These are phyloP conservation scores for Nitzschia sp. DNA, from an alignment of 108 stramenopile genomes.

Conservation along the genomic window DNA sequence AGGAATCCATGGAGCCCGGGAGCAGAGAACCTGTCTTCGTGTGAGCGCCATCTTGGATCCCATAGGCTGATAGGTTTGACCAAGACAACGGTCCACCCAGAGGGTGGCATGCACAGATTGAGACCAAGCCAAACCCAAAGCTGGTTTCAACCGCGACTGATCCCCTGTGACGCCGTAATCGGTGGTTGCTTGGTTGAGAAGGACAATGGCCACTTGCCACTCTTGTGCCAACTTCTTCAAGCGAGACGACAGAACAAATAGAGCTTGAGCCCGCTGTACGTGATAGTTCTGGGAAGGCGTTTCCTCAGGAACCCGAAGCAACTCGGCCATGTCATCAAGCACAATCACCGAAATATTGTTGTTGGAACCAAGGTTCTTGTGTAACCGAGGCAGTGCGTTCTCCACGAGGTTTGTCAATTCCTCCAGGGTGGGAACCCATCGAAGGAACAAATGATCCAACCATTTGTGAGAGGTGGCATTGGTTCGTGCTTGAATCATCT, in stretches of 20 bases:
- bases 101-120: conserved; percentile 64
- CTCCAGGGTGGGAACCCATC: conserved; percentile 35
- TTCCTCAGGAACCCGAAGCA: conserved; percentile 52
- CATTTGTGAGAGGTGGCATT: not conserved
- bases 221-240: conserved; percentile 45
- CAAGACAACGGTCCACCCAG: conserved; percentile 20
- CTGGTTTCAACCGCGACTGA: conserved; percentile 34
- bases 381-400: conserved; percentile 8
- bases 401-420: conserved; percentile 21
- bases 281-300: not conserved
- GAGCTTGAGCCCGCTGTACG: conserved; percentile 28
- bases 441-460: conserved; percentile 13
- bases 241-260: conserved; percentile 47
- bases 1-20: conserved; percentile 25
- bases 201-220: conserved; percentile 53
- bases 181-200: conserved; percentile 69
- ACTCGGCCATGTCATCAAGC: conserved; percentile 64
- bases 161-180: not conserved
- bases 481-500: conserved; percentile 18
- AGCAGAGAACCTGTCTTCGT: conserved; percentile 12
- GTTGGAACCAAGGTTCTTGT: not conserved
- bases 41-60: not conserved
- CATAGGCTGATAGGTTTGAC: not conserved
- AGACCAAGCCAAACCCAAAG: conserved; percentile 70
- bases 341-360: conserved; percentile 36